Evolutionary conservation across 2,329 filamentous ascomycete genomes (phyloP).

Genomic region (Penicillium hordei): DNA sequence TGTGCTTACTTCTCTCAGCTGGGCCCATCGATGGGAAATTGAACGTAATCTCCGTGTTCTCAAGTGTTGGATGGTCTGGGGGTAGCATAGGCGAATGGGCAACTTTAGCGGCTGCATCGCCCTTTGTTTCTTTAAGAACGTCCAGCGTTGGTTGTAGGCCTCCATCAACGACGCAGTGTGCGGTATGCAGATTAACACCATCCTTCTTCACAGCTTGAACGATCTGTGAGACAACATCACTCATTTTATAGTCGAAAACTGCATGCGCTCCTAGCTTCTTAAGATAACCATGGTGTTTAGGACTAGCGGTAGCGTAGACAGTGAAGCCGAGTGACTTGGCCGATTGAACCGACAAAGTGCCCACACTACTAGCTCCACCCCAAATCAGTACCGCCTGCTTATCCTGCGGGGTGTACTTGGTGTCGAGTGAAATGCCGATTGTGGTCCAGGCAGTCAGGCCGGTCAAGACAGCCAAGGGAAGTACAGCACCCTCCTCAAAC

Average conservation of each 20-base stretch:
- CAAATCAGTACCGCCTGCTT: background rate
- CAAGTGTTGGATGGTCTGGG: background rate
- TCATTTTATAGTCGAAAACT: background rate
- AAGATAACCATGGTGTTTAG: background rate
- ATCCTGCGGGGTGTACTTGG: background rate
- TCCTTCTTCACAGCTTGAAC: background rate
- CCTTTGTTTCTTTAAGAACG: background rate
- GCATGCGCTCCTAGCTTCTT: background rate
- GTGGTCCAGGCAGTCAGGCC: background rate
- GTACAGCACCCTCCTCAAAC: background rate
- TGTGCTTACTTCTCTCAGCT: background rate
- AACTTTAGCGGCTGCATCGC: background rate
- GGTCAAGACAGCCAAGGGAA: background rate
- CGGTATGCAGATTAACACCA: background rate
- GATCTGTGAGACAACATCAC: background rate
- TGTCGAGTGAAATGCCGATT: background rate
- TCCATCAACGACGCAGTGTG: background rate
- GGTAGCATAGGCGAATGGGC: background rate
- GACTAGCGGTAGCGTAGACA: background rate
- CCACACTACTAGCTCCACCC: background rate
- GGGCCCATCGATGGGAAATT: background rate
- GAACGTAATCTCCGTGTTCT: background rate
- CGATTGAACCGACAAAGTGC: background rate
- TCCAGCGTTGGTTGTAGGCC: background rate
- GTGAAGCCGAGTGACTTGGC: background rate